Base-by-base conservation (phyloP, 2,329 filamentous ascomycete species). In the Xylariaceae sp. region DNA sequence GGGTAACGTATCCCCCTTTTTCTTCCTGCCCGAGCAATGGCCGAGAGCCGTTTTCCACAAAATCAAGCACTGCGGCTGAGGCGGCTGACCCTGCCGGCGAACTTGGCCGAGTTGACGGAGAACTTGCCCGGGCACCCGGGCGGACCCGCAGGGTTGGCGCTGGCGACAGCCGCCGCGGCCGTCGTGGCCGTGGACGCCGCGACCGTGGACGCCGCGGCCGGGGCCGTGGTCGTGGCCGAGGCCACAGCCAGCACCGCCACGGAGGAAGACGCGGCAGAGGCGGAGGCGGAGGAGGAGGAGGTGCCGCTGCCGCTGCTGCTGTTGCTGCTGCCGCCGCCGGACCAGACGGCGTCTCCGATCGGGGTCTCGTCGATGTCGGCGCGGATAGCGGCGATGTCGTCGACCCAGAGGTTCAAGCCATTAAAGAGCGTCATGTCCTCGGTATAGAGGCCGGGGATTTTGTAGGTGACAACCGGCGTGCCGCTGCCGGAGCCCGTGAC, bases 361-460 rank as follows among this genome's bases (percentile, higher is more conserved):
- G 29, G 29, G 17, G 29, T 31, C 5, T 13, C 6, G 15, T n/a
- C 29, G 18, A 31, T 31, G 19, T 31, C 19, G n/a, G 29, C 9
- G 17, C 22, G 9, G 29, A 31, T 16, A 7, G 9, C 22, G 11
- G 17, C 29, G 8, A 18, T 18, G 29, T 19, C 17, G 29, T 31
- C 29, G 18, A 23, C 19, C 29, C 29, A 31, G 15, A 31, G 29
- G 29, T 31, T 31, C 17, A 19, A 12, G 29, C 29, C 29, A 18
- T 31, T 31, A 18, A 31, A 31, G 10, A 31, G 29, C 5, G 29
- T 31, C 29, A 31, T 31, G 17, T 31, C 29, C 29, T 31, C 29
- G 29, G 29, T 21, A 18, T 31, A 31, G 15, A 31, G 29, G 16
- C 32, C 27, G 8, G 27, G 27, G 13, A 29, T 29, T 6, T 12